Base-by-base conservation (phyloP, 1,284 basidiomycete species). In the Fistulinella staudtii region DNA sequence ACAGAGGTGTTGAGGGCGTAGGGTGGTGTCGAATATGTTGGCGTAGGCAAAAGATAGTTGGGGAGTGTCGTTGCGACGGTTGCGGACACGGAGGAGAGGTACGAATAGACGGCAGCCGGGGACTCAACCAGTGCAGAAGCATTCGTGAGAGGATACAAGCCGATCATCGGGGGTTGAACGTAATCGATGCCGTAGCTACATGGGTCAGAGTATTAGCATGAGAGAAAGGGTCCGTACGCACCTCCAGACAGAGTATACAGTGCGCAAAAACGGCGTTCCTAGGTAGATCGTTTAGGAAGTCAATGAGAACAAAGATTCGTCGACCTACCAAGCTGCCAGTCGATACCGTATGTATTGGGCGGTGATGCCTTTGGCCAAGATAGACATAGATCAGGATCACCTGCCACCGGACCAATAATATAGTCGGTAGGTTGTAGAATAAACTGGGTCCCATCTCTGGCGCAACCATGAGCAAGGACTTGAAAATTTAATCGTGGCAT, bases 201-300 rank as follows among this genome's bases (percentile, higher is more conserved):
- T 41, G 8, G n/a, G 45, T 50, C 38, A 47, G 46, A 28, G 15
- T 17, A 24, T 31, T 35, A 40, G 36, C 15, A 46, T 51, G 15
- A 34, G 36, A 14, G 18, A 33, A 45, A 10, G 41, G 1, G 10
- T 29, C 14, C 7, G 10, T 25, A 36, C 63, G 54, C 45, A 87
- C 87, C 83, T 88, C 71, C 80, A 93, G 37, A 93, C 73, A 4
- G 84, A 82, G 63, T 93, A 93, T 0, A 91, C 85, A 3, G 86
- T 85, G 37, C 82, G 75, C 46, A 94, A 61, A 64, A 93, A 93
- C 0, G 87, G 75, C 3, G 79, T 71, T n/a, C 89, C 89, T 73
- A 51, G 7, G 24, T 51, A 8, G 22, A 4, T 15, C 3, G 7
- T 44, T 33, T 22, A 20, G 36, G 17, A 28, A 36, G 4, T 8